phyloP scores from a whole-genome alignment of 805 yeast genomes.

The Clavispora phyllophila region DNA sequence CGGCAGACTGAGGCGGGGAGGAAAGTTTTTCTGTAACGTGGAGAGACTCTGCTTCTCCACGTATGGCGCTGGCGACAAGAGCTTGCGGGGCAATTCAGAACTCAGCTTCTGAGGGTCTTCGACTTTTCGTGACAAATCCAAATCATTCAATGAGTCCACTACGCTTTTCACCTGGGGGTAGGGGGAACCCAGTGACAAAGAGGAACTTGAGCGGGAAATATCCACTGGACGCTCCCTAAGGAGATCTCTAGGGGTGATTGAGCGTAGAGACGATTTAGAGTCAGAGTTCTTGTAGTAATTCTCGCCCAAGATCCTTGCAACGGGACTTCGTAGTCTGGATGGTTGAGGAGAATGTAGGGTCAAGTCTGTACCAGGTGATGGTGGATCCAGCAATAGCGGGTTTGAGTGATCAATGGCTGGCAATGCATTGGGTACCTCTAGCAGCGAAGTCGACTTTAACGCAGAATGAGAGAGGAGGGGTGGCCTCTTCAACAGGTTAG shows the following conservation, averaged over 20 bases:
- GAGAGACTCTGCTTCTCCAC: conserved; percentile 50
- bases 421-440: not conserved
- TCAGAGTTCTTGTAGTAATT: conserved; percentile 11
- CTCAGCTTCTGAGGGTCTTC: not conserved
- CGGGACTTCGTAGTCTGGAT: conserved; percentile 26
- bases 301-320: conserved; percentile 15
- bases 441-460: not conserved
- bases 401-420: not conserved
- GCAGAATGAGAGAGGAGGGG: not conserved
- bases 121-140: conserved; percentile 21
- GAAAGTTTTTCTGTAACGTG: conserved; percentile 52
- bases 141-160: conserved; percentile 22
- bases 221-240: conserved; percentile 11
- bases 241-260: conserved; percentile 46
- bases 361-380: not conserved
- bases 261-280: conserved; percentile 17
- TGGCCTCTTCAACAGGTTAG: conserved; percentile 1
- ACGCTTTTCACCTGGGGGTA: conserved; percentile 19
- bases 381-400: not conserved
- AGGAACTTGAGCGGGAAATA: conserved; percentile 3
- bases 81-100: conserved; percentile 50
- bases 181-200: conserved; percentile 10
- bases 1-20: not conserved
- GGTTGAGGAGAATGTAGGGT: conserved; percentile 32
- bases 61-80: conserved; percentile 49